These are phyloP conservation scores for Colletotrichum sublineola DNA, from an alignment of 2,329 filamentous ascomycete genomes.

Conservation along the genomic window DNA sequence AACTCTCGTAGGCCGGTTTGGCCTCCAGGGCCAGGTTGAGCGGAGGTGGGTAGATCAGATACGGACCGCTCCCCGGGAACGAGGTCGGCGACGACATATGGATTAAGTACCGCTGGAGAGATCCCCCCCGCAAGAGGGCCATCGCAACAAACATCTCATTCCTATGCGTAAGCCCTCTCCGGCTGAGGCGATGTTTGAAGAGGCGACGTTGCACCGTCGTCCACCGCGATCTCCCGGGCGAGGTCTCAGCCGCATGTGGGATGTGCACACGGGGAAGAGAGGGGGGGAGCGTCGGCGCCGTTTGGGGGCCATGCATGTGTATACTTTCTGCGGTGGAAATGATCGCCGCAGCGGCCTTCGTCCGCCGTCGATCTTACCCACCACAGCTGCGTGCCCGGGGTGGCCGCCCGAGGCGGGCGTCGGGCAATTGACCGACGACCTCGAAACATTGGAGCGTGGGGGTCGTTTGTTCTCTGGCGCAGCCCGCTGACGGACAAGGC, in stretches of 20 bases:
- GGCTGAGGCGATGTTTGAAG: constrained; percentile 11
- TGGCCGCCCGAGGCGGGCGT: not conserved
- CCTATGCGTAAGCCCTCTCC: not conserved
- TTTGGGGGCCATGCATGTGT: not conserved
- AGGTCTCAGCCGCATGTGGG: constrained; percentile 24
- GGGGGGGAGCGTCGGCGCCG: constrained; percentile 1
- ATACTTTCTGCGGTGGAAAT: not conserved
- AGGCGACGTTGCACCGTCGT: constrained; percentile 7
- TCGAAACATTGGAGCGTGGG: not conserved
- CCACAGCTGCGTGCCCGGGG: not conserved
- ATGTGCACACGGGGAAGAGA: not conserved
- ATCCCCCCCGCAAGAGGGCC: constrained; percentile 6
- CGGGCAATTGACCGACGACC: not conserved
- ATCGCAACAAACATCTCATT: not conserved
- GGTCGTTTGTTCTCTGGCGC: too few relatives aligned
- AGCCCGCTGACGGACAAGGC: too few relatives aligned
- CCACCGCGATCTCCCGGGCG: constrained; percentile 12
- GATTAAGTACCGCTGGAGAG: too few relatives aligned
- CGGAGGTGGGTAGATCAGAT: not conserved
- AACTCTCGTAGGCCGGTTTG: not conserved
- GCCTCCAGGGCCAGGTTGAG: not conserved
- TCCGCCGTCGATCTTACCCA: constrained; percentile 7
- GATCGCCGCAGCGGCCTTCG: constrained; percentile 4
- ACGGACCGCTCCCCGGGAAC: not conserved
- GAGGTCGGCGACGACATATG: constrained; percentile 13